Conservation (phyloP, 2,329 filamentous ascomycete genomes). For the Verticillium isaacii region DNA sequence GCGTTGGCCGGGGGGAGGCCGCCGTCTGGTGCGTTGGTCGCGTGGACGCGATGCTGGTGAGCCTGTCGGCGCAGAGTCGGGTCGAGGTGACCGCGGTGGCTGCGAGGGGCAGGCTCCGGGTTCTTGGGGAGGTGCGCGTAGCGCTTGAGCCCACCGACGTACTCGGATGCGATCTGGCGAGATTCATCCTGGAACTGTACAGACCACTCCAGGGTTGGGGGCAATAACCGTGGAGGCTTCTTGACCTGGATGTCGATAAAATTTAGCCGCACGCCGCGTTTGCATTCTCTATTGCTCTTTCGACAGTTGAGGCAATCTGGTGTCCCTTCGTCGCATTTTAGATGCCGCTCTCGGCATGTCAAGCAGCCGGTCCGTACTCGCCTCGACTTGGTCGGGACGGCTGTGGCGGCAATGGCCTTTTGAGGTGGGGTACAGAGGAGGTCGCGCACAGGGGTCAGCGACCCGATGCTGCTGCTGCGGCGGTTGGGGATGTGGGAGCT, state of each 20-base stretch:
- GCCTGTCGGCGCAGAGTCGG: slow-evolving; percentile 18
- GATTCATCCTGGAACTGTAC: slow-evolving; percentile 87
- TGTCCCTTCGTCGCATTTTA: slow-evolving; percentile 80
- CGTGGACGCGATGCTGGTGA: slow-evolving; percentile 6
- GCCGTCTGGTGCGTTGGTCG: slow-evolving; percentile 1
- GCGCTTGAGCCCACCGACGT: slow-evolving; percentile 69
- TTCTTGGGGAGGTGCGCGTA: slow-evolving; percentile 54
- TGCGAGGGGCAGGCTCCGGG: slow-evolving; percentile 18
- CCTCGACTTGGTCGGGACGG: slow-evolving; percentile 59
- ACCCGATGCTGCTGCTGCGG: slow-evolving; percentile 12
- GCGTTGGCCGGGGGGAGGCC: neutral
- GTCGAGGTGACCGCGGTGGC: slow-evolving; percentile 19
- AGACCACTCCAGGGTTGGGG: slow-evolving; percentile 60
- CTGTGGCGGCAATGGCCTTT: slow-evolving; percentile 8
- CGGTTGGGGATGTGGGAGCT: slow-evolving; percentile 13
- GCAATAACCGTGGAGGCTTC: slow-evolving; percentile 54
- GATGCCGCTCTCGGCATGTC: slow-evolving; percentile 82
- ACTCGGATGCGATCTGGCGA: slow-evolving; percentile 83
- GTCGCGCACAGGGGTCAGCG: slow-evolving; percentile 11
- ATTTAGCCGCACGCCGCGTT: slow-evolving; percentile 80
- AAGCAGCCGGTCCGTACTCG: slow-evolving; percentile 85
- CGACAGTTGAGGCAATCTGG: slow-evolving; percentile 71
- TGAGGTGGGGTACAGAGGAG: slow-evolving; percentile 8
- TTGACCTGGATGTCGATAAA: slow-evolving; percentile 83
- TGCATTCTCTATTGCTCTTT: slow-evolving; percentile 82